A percentile compares a stretch with the other conserved stretches of the same genome.
phyloP scores from a whole-genome alignment of 2,329 filamentous ascomycete species.

The Paecilomyces niveus region DNA sequence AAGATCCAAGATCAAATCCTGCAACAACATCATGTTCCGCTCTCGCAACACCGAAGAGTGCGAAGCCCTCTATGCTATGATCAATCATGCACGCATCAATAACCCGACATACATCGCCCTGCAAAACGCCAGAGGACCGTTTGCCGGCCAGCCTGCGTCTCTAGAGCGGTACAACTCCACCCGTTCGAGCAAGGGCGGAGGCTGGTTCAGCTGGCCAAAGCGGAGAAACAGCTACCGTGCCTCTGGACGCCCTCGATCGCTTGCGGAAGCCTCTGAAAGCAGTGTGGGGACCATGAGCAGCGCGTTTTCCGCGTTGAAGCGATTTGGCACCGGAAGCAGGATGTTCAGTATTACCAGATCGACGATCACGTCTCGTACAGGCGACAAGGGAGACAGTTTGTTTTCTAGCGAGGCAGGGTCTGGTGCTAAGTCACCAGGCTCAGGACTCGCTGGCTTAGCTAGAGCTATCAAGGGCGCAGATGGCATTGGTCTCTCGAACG shows the following conservation, averaged over 20 bases:
- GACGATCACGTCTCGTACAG: slow-evolving; percentile 56
- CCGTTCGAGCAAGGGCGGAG: slow-evolving; percentile 31
- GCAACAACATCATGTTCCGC: slow-evolving; percentile 86
- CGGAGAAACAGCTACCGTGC: slow-evolving; percentile 50
- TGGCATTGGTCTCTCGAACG: slow-evolving; percentile 60
- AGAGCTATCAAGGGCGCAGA: slow-evolving; percentile 46
- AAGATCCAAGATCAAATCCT: slow-evolving; percentile 61
- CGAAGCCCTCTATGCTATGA: slow-evolving; percentile 71
- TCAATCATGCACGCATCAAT: slow-evolving; percentile 83
- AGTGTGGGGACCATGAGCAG: slow-evolving; percentile 70
- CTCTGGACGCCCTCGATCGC: slow-evolving; percentile 48
- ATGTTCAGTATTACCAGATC: slow-evolving; percentile 79
- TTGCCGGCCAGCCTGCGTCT: slow-evolving; percentile 48
- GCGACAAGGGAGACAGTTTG: slow-evolving; percentile 45
- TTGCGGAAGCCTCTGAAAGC: slow-evolving; percentile 61
- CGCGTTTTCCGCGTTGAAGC: slow-evolving; percentile 69
- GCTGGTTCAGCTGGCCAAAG: slow-evolving; percentile 46
- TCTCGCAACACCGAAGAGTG: slow-evolving; percentile 71
- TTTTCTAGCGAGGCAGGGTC: slow-evolving; percentile 53
- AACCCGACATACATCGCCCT: slow-evolving; percentile 82
- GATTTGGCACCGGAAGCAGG: slow-evolving; percentile 64
- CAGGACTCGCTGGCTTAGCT: slow-evolving; percentile 46
- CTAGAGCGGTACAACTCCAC: slow-evolving; percentile 45
- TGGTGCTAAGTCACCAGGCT: slow-evolving; percentile 44
- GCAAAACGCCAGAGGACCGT: slow-evolving; percentile 60